phyloP scores from a whole-genome alignment of 2,329 filamentous ascomycete species.

The Orbilia blumenaviensis region DNA sequence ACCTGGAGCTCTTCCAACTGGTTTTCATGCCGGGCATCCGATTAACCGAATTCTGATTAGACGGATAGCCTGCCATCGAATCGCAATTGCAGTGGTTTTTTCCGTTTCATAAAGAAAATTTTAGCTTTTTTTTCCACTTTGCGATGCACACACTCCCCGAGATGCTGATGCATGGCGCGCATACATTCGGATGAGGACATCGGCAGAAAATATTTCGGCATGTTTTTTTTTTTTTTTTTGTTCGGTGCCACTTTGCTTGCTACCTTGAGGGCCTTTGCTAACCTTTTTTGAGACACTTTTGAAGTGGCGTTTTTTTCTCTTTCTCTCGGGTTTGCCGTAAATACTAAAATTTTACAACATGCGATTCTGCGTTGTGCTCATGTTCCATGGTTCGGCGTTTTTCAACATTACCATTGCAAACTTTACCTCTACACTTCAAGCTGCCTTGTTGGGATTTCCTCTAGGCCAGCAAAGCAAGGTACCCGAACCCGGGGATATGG shows the following conservation, averaged over 20 bases:
- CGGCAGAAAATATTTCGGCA: slow-evolving; percentile 35
- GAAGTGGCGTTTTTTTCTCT: not conserved
- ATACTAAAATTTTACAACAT: slow-evolving; percentile 26
- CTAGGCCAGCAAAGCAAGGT: too few species aligned
- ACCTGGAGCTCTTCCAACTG: slow-evolving; percentile 36
- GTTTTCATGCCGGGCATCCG: slow-evolving; percentile 26
- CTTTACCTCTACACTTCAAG: too few species aligned
- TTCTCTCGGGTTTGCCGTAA: too few species aligned
- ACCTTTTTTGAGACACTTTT: not conserved
- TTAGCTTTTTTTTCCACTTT: too few species aligned
- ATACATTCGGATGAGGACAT: slow-evolving; percentile 42
- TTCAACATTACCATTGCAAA: not conserved
- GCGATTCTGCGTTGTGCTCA: slow-evolving; percentile 13
- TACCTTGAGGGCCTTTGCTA: not conserved
- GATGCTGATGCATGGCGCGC: too few species aligned
- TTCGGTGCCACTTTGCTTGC: too few species aligned
- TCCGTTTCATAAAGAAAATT: too few species aligned
- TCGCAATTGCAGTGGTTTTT: not conserved
- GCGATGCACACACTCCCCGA: not conserved
- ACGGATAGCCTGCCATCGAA: too few species aligned
- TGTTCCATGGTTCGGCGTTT: too few species aligned
- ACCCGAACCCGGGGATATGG: not conserved
- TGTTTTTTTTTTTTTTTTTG: too few species aligned
- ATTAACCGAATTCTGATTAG: slow-evolving; percentile 33
- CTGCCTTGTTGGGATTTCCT: not conserved